Base-by-base conservation (phyloP, 495 filamentous ascomycete genomes). In the Penicillium daleae region DNA sequence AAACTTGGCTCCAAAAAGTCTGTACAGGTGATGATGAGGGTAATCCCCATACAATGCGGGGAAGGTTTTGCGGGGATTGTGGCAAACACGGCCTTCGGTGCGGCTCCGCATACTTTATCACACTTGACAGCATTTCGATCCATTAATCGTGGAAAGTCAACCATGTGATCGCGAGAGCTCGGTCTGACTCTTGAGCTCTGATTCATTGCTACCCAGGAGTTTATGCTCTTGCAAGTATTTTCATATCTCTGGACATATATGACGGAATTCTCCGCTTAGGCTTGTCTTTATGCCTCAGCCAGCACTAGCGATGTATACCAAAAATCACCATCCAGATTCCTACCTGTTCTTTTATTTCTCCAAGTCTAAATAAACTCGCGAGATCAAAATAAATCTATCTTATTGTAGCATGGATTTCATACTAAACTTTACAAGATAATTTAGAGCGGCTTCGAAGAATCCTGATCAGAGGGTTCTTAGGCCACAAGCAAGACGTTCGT, bases 41-140 rank as follows among this genome's bases (percentile, higher is more conserved):
- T 15, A 10, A 10, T 10, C 44, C 44, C 42, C 40, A 26, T 12
- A 48, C 44, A 22, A 48, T 48, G 59, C 59, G 59, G 51, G 37
- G 59, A 55, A 55, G 17, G 59, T 61, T 61, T 61, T 61, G 59
- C 59, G 59, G 59, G 37, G 27, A 37, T 55, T 40, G 50, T 9
- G 21, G 44, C 22, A 46, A 31, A 35, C 10, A 35, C 9, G 7
- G 9, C 10, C 33, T 35, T 35, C 13, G 9, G 35, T 60, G 57
- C 57, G 57, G 57, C 44, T 51, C 57, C 57, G 57, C 57, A 60
- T 60, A 46, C 27, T 22, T 46, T 27, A 39, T 15, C n/a, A 50
- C 15, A 39, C 7, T 1, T 5, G 3, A 7, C 1, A 12, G 8
- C 33, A 17, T n/a, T n/a, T n/a, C n/a, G 19, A 51, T 5, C 29